phyloP scores from a whole-genome alignment of 768 basidiomycete genomes.

The Cyclocybe aegerita region DNA sequence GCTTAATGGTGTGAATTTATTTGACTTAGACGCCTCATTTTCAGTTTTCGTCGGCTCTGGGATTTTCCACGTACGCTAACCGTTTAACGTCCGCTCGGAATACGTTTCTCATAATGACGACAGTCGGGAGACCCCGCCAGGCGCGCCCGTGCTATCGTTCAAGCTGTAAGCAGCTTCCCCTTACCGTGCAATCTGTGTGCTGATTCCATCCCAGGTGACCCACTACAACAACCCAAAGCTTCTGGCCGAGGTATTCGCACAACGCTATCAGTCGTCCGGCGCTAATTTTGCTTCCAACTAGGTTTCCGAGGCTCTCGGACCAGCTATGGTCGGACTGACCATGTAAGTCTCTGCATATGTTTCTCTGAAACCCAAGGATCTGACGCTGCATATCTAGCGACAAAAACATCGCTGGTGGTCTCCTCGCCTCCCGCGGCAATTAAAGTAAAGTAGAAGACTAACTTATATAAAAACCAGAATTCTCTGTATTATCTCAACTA shows the following conservation, averaged over 20 bases:
- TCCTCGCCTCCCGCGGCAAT: conserved; percentile 60
- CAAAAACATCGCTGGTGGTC: conserved; percentile 67
- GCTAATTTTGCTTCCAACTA: conserved; percentile 20
- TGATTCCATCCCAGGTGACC: conserved; percentile 54
- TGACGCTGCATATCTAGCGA: conserved; percentile 39
- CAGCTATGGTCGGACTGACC: conserved; percentile 91
- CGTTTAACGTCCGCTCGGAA: not conserved
- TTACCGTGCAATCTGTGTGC: conserved; percentile 5
- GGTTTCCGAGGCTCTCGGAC: conserved; percentile 82
- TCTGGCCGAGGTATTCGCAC: conserved; percentile 77
- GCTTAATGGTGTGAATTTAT: conserved; percentile 1
- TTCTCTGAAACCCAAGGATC: not conserved
- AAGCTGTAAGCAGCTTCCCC: conserved; percentile 60
- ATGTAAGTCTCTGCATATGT: conserved; percentile 53
- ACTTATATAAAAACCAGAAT: no score
- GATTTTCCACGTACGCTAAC: conserved; percentile 81
- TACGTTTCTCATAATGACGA: not conserved
- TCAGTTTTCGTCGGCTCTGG: conserved; percentile 97
- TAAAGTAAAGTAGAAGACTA: conserved; percentile 1
- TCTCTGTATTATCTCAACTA: not conserved
- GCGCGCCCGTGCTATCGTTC: conserved; percentile 93
- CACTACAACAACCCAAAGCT: conserved; percentile 95
- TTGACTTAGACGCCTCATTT: conserved; percentile 3
- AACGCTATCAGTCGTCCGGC: not conserved
- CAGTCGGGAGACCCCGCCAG: conserved; percentile 93